A percentile compares a stretch with the other conserved stretches of the same genome.
Evolutionary conservation across 768 basidiomycete genomes (phyloP).

Genomic region (Krasilnikovozyma curviuscula): DNA sequence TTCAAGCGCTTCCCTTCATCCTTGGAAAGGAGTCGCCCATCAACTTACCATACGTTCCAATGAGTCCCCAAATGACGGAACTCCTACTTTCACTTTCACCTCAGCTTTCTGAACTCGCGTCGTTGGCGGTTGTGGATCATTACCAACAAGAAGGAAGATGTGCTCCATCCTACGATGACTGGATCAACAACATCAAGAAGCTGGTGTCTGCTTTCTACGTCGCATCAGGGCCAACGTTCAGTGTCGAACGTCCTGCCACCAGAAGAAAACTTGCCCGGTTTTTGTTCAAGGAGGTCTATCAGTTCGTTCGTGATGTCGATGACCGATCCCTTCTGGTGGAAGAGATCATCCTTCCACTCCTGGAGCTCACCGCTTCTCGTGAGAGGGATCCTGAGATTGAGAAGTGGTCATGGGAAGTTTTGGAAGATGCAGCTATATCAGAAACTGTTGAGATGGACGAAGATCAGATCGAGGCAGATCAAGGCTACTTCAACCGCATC

Average conservation of each 20-base stretch:
- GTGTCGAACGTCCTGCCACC: background rate
- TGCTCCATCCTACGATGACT: slow-evolving; percentile 22
- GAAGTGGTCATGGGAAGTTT: slow-evolving; percentile 19
- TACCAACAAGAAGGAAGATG: slow-evolving; percentile 23
- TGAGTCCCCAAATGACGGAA: slow-evolving; percentile 20
- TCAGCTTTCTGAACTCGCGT: slow-evolving; percentile 18
- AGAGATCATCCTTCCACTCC: slow-evolving; percentile 24
- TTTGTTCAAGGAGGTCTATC: slow-evolving; percentile 23
- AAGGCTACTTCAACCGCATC: slow-evolving; percentile 18
- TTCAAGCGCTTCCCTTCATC: slow-evolving; percentile 18
- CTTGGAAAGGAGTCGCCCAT: slow-evolving; percentile 18
- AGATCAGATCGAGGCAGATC: slow-evolving; percentile 2
- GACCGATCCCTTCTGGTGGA: slow-evolving; percentile 21
- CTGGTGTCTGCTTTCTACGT: slow-evolving; percentile 21
- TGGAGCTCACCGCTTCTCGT: slow-evolving; percentile 22
- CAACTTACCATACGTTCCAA: slow-evolving; percentile 13
- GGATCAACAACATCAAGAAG: slow-evolving; percentile 25
- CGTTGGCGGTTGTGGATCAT: slow-evolving; percentile 20
- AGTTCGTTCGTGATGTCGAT: slow-evolving; percentile 20
- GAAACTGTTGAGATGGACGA: slow-evolving; percentile 25
- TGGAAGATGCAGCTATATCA: slow-evolving; percentile 21
- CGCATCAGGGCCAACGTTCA: background rate
- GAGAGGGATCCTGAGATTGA: slow-evolving; percentile 24
- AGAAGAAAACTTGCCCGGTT: slow-evolving; percentile 14
- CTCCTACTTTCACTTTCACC: slow-evolving; percentile 25